phyloP scores from a whole-genome alignment of 1,284 basidiomycete genomes.

The Bjerkandera adusta region DNA sequence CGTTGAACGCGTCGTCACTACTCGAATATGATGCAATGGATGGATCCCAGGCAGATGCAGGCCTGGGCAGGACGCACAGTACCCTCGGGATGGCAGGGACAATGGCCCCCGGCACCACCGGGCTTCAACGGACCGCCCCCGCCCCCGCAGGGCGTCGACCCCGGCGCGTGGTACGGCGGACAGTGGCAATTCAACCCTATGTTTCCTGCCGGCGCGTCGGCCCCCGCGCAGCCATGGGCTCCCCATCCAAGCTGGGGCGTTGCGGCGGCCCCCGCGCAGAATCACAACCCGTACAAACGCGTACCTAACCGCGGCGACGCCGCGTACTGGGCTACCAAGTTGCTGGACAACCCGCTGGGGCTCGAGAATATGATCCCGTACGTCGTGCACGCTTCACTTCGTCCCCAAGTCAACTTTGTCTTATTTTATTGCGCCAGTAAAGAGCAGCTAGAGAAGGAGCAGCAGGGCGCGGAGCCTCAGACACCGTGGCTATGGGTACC shows the following conservation, averaged over 20 bases:
- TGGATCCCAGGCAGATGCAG: constrained; percentile 15
- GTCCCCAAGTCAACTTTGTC: background rate
- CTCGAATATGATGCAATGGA: constrained; percentile 19
- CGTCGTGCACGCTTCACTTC: constrained; percentile 26
- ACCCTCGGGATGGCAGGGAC: constrained; percentile 18
- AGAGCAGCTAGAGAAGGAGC: constrained; percentile 19
- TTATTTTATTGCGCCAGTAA: background rate
- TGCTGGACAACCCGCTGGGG: constrained; percentile 62
- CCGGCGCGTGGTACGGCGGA: constrained; percentile 25
- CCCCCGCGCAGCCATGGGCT: constrained; percentile 23
- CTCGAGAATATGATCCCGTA: constrained; percentile 66
- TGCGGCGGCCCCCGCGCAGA: constrained; percentile 25
- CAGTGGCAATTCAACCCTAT: constrained; percentile 30
- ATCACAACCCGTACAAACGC: constrained; percentile 62
- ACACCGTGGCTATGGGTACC: constrained; percentile 39
- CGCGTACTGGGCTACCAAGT: constrained; percentile 55
- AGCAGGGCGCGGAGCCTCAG: constrained; percentile 26
- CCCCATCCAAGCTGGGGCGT: constrained; percentile 30
- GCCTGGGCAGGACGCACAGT: constrained; percentile 9
- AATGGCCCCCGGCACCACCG: constrained; percentile 22
- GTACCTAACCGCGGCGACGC: constrained; percentile 53
- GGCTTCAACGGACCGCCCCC: constrained; percentile 28
- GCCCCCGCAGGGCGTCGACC: constrained; percentile 27
- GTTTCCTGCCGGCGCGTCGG: constrained; percentile 14
- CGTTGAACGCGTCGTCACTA: background rate